These are phyloP conservation scores for Ophiostoma triangulosporum DNA, from an alignment of 2,329 filamentous ascomycete species.

Conservation along the genomic window DNA sequence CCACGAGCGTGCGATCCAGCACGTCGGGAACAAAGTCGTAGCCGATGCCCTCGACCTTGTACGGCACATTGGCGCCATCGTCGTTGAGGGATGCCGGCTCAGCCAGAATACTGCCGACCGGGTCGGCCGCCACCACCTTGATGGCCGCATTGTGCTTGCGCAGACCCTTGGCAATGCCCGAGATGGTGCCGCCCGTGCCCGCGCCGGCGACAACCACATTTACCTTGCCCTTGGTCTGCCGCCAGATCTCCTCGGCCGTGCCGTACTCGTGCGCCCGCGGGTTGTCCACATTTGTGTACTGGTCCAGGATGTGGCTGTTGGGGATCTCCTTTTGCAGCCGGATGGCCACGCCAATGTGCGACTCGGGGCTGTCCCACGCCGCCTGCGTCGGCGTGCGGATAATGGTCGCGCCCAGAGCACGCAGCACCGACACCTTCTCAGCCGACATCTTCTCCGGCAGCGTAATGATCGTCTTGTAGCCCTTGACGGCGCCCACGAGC, in stretches of 20 bases:
- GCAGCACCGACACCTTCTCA: constrained; percentile 86
- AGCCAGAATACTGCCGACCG: constrained; percentile 81
- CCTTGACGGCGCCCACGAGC: constrained; percentile 87
- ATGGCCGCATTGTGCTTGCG: constrained; percentile 75
- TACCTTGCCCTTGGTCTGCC: constrained; percentile 72
- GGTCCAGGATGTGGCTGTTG: constrained; percentile 92
- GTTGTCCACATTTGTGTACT: constrained; percentile 87
- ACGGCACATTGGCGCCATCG: constrained; percentile 65
- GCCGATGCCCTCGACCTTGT: constrained; percentile 97
- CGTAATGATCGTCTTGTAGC: constrained; percentile 97
- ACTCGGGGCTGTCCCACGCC: constrained; percentile 87
- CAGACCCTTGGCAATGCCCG: constrained; percentile 71
- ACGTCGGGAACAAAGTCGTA: constrained; percentile 98
- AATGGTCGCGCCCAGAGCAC: constrained; percentile 89
- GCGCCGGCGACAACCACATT: constrained; percentile 80
- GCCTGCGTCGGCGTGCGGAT: constrained; percentile 95
- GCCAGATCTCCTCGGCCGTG: constrained; percentile 93
- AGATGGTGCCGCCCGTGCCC: constrained; percentile 91
- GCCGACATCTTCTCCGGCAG: constrained; percentile 98
- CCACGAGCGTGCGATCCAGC: constrained; percentile 62
- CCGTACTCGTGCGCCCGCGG: constrained; percentile 86
- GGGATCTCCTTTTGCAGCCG: constrained; percentile 89
- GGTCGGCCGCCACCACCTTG: constrained; percentile 86
- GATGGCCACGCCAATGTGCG: constrained; percentile 87
- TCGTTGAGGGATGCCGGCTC: constrained; percentile 68